Base-by-base conservation (phyloP, 257 asterid species). In the Jacaranda mimosifolia region DNA sequence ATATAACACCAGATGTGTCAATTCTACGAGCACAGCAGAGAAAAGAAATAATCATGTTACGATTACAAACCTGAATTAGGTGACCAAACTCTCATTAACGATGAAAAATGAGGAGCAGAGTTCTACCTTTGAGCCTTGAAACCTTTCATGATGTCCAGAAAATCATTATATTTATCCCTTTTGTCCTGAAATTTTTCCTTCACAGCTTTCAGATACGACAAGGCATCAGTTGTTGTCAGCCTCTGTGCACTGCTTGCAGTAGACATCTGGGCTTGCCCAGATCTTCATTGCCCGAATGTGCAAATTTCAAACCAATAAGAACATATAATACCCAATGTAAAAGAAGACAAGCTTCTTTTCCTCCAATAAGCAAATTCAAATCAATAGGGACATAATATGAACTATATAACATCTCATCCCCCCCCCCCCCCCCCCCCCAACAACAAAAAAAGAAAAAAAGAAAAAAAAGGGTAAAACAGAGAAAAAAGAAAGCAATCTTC, bases 81-180 rank as follows among this genome's bases (percentile, higher is more conserved):
- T 52, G 69, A 14, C 35, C 42, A 51, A 79, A 67, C 48, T 21
- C 70, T 48, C 49, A 73, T 55, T 13, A 59, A 66, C 70, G 78
- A 76, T 60, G 8, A 49, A 68, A 63, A 70, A 43, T 15, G 3
- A n/a, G 18, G 60, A 55, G 26, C 60, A 71, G 48, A 40, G 1
- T 66, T 55, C 46, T n/a, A 89, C 97, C 94, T 91, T 82, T 89
- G 93, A 45, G 88, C 84, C 88, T 89, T 89, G 82, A 91, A 89
- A 83, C 84, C 91, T 83, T 91, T 91, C 97, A 91, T 89, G 75
- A 91, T 88, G 55, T 84, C 93, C 73, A 91, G 89, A 79, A 91
- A 91, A 63, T 88, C 88, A 56, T 87, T 88, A 38, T 91, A 91
- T 79, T 77, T 88, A 75, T 86, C 96, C 82, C 74, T 85, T 63